Evolutionary conservation across 441 rosid species (phyloP).

Genomic region (Gossypium aridum): DNA sequence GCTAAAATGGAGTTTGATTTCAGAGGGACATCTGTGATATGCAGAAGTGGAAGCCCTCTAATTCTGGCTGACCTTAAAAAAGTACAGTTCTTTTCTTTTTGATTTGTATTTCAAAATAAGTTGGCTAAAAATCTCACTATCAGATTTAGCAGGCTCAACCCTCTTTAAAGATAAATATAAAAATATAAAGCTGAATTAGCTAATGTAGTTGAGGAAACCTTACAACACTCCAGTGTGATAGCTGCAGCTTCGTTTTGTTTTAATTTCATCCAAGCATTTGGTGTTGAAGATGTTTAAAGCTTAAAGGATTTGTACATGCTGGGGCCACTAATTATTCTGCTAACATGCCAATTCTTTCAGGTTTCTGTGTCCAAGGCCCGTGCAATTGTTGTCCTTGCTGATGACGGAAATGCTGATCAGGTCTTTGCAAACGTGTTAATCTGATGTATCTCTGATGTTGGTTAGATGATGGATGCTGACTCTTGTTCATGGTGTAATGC

Average conservation of each 20-base stretch:
- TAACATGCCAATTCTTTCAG: conserved; percentile 30
- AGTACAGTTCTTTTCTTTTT: conserved; percentile 20
- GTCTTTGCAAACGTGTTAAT: conserved; percentile 24
- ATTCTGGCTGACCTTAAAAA: conserved; percentile 67
- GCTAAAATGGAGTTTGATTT: conserved; percentile 75
- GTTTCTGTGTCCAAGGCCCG: conserved; percentile 77
- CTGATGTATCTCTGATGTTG: conserved; percentile 10
- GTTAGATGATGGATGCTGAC: conserved; percentile 13
- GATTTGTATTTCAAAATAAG: not conserved
- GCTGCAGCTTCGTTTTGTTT: not conserved
- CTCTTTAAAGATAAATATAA: not conserved
- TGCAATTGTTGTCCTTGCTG: conserved; percentile 69
- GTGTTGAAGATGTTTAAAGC: conserved; percentile 1
- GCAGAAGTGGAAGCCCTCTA: conserved; percentile 73
- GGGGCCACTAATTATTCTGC: conserved; percentile 3
- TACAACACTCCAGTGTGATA: not conserved
- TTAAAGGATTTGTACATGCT: not conserved
- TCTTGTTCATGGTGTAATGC: conserved; percentile 19
- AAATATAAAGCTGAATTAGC: not conserved
- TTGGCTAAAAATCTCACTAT: not conserved
- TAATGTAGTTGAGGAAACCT: not conserved
- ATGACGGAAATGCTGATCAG: conserved; percentile 84
- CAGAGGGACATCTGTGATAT: conserved; percentile 62
- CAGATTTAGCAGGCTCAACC: not conserved
- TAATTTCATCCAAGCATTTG: not conserved